Evolutionary conservation across 2,329 filamentous ascomycete species (phyloP).

Genomic region (Diaporthe citri): DNA sequence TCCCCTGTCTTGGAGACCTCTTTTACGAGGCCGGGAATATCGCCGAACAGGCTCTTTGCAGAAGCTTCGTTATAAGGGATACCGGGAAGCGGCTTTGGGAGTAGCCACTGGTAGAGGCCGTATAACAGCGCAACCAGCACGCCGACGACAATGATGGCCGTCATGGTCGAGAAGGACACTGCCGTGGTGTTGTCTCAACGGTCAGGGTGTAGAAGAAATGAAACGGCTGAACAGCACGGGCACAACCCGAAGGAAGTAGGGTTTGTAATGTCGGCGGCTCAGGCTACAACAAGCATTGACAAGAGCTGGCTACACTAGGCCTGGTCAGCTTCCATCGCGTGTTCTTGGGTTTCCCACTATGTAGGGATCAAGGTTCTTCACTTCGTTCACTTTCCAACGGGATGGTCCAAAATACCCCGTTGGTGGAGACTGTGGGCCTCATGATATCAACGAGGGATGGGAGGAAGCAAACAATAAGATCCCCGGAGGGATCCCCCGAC

Average conservation of each 20-base stretch:
- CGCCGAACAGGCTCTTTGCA: constrained; percentile 43
- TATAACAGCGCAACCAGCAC: constrained; percentile 7
- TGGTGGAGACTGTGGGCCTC: constrained; percentile 3
- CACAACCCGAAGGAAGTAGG: neutral
- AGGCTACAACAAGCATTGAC: neutral
- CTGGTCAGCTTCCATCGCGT: constrained; percentile 2
- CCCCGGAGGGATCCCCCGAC: neutral
- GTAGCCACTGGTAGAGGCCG: constrained; percentile 33
- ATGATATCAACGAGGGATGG: constrained; percentile 4
- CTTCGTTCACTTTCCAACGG: neutral
- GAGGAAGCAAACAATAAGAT: neutral
- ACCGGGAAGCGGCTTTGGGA: constrained; percentile 48
- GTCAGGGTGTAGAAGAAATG: neutral
- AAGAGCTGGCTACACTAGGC: too few species aligned
- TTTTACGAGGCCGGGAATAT: constrained; percentile 39
- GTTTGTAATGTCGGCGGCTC: neutral
- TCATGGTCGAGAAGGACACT: neutral
- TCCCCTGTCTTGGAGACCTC: constrained; percentile 39
- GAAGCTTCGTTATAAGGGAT: constrained; percentile 47
- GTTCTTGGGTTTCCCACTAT: neutral
- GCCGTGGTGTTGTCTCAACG: neutral
- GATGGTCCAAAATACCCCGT: neutral
- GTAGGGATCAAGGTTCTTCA: constrained; percentile 14
- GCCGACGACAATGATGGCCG: neutral
- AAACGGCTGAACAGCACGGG: neutral